Evolutionary conservation across 2,329 filamentous ascomycete genomes (phyloP).

Genomic region (Cercospora sp.): DNA sequence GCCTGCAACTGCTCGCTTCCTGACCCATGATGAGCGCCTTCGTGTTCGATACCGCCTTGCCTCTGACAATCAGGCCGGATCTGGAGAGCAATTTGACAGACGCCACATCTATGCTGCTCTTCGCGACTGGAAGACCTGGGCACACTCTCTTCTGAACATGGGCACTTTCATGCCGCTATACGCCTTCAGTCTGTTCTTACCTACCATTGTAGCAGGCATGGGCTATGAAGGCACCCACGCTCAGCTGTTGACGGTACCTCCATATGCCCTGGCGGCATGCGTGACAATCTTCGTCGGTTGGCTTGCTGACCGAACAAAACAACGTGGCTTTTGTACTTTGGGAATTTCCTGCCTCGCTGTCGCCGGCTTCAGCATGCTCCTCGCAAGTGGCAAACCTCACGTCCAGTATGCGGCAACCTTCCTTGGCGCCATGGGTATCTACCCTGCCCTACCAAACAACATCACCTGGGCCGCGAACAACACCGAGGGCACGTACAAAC

Average conservation of each 20-base stretch:
- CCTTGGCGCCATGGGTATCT: conserved; percentile 25
- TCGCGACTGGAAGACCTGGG: conserved; percentile 81
- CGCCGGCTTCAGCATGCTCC: conserved; percentile 76
- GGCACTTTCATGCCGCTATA: conserved; percentile 42
- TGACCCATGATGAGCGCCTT: conserved; percentile 47
- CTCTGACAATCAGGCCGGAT: conserved; percentile 26
- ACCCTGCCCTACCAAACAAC: conserved; percentile 66
- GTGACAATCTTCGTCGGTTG: conserved; percentile 70
- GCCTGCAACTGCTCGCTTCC: conserved; percentile 58
- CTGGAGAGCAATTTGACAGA: conserved; percentile 42
- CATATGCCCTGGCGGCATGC: conserved; percentile 70
- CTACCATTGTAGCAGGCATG: conserved; percentile 69
- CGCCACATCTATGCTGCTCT: conserved; percentile 42
- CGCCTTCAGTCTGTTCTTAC: conserved; percentile 51
- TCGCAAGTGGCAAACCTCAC: conserved; percentile 62
- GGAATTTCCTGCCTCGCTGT: conserved; percentile 68
- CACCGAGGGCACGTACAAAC: conserved; percentile 84
- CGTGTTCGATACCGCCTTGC: conserved; percentile 28
- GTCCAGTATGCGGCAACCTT: conserved; percentile 54
- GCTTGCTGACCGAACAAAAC: conserved; percentile 70
- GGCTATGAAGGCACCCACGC: conserved; percentile 38
- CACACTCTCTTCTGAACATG: conserved; percentile 70
- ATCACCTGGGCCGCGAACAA: conserved; percentile 88
- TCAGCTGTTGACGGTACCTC: conserved; percentile 64
- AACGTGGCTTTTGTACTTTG: conserved; percentile 80